Base-by-base conservation (phyloP, 352 stramenopile species). In the Pythium pyrilobum region DNA sequence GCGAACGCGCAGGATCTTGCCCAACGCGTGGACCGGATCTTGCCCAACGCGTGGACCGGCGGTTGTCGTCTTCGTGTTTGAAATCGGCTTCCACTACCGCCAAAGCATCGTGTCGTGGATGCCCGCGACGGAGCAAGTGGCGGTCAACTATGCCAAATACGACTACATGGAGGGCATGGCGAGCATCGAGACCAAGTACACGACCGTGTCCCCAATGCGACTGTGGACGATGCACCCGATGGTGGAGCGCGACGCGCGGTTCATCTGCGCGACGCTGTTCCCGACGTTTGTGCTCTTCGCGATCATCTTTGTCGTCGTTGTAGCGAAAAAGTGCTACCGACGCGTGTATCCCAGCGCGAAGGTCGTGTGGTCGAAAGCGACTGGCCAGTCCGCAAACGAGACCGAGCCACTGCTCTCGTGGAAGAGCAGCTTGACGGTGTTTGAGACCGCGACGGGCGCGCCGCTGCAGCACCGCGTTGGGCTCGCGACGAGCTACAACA, bases 401-500 rank as follows among this genome's bases (percentile, higher is more conserved):
- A 32, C 18, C 10, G 51, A 59, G 10, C 7, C 40, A 13, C 29
- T 46, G 7, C 18, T 44, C 4, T 12, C 38, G 38, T 36, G 27
- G 46, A 46, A 44, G 47, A n/a, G 39, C 29, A 20, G 5, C 2
- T 24, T 59, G 15, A 59, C 40, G 23, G 27, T 59, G 28, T 59
- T 59, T 44, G 39, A 59, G 44, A 23, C 55, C 2, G 54, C 54
- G 6, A 55, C 54, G 2, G 54, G 54, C 42, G 54, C 54, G 8
- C 20, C 28, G 34, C 45, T 62, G 1, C 25, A 62, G 54, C 41
- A 62, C 23, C 45, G 55, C 31, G 50, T 57, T 13, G 60, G 60
- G 2, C 42, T 81, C 13, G 52, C 69, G n/a, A 59, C 65, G 15
- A 59, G 61, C n/a, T 81, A 85, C 51, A 62, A 76, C 9, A 85